Base-by-base conservation (phyloP, 257 asterid species). In the Salvia hispanica region DNA sequence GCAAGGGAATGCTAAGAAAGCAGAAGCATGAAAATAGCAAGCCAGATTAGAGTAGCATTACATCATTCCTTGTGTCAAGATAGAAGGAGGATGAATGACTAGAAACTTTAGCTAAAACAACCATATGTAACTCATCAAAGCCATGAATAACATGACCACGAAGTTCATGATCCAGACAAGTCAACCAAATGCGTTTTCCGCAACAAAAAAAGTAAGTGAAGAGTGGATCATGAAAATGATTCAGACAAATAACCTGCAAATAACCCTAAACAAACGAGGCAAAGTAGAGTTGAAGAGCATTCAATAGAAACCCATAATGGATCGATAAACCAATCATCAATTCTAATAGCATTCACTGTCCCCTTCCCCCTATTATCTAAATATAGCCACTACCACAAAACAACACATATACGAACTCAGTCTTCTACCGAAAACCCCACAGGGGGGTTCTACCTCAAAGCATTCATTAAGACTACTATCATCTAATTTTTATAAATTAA, bases 21-120 rank as follows among this genome's bases (percentile, higher is more conserved):
- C 79, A 34, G 59, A 48, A 58, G 62, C 45, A 47, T 63, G 72
- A 68, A 11, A 34, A 55, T 46, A 37, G 62, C 62, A 25, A 58
- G 52, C 43, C 53, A 14, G 40, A 67, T 33, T 64, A 52, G 18
- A 16, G 34, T 43, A 46, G 39, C 45, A 36, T 4, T 53, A 48
- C 54, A 40, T 16, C 50, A 21, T 16, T 53, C 56, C 66, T 68
- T 13, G 53, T 67, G 68, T 11, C 52, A 54, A 50, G 50, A 10
- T 15, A 45, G 25, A 47, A 25, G 28, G 6, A 33, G 45, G 55
- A 67, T 51, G 2, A 57, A 7, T 53, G 54, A 40, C 44, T 59
- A 6, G 7, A 71, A 72, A 40, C 48, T 33, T 65, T 6, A 65
- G 34, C 72, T 71, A 58, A 18, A 33, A 47, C 21, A 18, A 48